Evolutionary conservation across 2,329 filamentous ascomycete species (phyloP).

Genomic region (Fusarium graminum): DNA sequence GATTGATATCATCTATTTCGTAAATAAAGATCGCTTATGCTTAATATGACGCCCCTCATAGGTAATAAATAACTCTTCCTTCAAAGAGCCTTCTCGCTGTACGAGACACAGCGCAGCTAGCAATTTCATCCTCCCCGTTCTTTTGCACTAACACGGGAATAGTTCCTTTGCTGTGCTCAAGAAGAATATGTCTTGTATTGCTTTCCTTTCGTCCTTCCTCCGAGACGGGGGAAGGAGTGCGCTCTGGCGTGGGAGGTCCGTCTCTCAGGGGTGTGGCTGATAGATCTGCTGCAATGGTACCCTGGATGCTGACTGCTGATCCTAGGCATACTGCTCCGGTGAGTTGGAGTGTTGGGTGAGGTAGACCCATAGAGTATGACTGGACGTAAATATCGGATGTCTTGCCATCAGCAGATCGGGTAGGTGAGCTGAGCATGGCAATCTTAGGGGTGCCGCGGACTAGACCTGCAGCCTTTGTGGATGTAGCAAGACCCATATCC

Average conservation of each 20-base stretch:
- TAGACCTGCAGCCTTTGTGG: constrained; percentile 52
- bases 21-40: not conserved
- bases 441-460: constrained; percentile 65
- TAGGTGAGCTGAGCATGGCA: constrained; percentile 59
- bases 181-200: constrained; percentile 17
- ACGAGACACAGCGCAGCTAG: constrained; percentile 49
- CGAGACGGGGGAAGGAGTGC: constrained; percentile 37
- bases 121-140: constrained; percentile 34
- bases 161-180: constrained; percentile 50
- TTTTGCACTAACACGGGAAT: constrained; percentile 41
- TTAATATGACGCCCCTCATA: not conserved
- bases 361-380: constrained; percentile 64
- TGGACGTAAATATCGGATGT: constrained; percentile 58
- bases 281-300: constrained; percentile 55
- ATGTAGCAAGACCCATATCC: constrained; percentile 67
- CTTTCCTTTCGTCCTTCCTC: not conserved
- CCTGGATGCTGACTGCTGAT: constrained; percentile 57
- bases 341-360: constrained; percentile 65
- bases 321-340: constrained; percentile 64
- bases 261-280: not conserved
- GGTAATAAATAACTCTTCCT: constrained; percentile 50
- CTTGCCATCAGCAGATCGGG: not conserved
- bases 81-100: constrained; percentile 53
- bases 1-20: not conserved
- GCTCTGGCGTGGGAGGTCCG: constrained; percentile 27